Evolutionary conservation across 108 stramenopile genomes (phyloP), one percentile per base, ranked within the genome.

Genomic region (Pseudonitzschia multistriata): DNA sequence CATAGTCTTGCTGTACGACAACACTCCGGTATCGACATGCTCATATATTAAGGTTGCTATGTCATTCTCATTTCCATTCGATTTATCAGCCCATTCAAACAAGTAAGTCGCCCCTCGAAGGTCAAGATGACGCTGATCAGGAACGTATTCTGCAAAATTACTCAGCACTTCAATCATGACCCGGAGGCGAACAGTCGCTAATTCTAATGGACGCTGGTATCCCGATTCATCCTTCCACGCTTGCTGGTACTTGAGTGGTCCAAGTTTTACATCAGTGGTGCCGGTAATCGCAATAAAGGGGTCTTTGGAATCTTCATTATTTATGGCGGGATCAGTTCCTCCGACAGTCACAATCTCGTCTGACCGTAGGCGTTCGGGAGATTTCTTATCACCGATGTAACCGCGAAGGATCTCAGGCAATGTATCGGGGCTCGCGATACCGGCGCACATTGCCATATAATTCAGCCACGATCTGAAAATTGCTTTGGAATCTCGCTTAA

Each of bases 381-480:
- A 86, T 0, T 50, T 67, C 22, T 54, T 70, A 62, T 92, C 90
- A 3, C 88, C 90, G 27, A 86, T 57, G 65, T 87, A 89, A 22
- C 90, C 90, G 2, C 88, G 59, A 5, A 87, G 52, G 21, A 91
- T 87, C 63, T 88, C 88, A 1, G 57, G 64, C 10, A 92, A 31
- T 0, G 90, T 92, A 19, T 82, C 86, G 5, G 82, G 82, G 21
- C 86, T 78, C 11, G 77, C 87, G 59, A 91, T 87, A 10, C 90
- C 90, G 8, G 82, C 84, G 54, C 86, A 88, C 90, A 92, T 92
- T 15, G 87, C 84, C 76, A 87, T 56, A 71, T 90, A 90, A 54
- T 90, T 90, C 34, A 89, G 31, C 88, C 88, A 89, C 1, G 85
- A 67, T 39, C 76, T 71, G 7, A 77, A 71, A 35, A 83, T 78